Conservation (phyloP, 78 protist species). For the Chrysochromulina tobinii region DNA sequence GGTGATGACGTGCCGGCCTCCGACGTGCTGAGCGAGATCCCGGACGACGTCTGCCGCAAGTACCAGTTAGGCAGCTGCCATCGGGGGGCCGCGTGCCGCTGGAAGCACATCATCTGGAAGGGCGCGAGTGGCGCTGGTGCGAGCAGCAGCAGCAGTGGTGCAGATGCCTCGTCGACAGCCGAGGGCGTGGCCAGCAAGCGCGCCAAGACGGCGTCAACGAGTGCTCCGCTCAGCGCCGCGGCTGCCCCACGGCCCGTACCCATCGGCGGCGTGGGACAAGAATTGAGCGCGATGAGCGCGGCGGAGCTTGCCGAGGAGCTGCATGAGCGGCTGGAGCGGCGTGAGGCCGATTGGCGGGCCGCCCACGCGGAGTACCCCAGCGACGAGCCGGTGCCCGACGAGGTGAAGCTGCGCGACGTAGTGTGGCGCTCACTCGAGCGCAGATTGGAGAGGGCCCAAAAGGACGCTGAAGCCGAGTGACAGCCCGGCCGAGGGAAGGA, state of each 20-base stretch:
- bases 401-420: not conserved
- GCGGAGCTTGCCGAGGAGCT: too few species aligned
- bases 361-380: not conserved
- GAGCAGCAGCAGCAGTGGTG: not conserved
- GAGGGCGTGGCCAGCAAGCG: not conserved
- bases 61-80: slow-evolving; percentile 2
- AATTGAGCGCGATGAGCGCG: too few species aligned
- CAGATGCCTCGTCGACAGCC: not conserved
- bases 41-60: slow-evolving; percentile 12
- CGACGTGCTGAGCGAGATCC: not conserved
- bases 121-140: too few species aligned
- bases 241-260: too few species aligned
- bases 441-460: not conserved
- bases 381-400: not conserved
- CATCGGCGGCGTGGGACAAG: too few species aligned
- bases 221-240: not conserved
- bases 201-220: not conserved
- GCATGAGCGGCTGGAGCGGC: not conserved
- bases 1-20: not conserved
- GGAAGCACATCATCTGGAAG: not conserved
- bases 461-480: too few species aligned
- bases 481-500: too few species aligned
- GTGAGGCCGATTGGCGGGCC: not conserved
- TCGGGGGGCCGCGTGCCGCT: not conserved
- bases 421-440: not conserved